phyloP scores from a whole-genome alignment of 2,329 filamentous ascomycete genomes.

The Mycosphaerella arachidis region DNA sequence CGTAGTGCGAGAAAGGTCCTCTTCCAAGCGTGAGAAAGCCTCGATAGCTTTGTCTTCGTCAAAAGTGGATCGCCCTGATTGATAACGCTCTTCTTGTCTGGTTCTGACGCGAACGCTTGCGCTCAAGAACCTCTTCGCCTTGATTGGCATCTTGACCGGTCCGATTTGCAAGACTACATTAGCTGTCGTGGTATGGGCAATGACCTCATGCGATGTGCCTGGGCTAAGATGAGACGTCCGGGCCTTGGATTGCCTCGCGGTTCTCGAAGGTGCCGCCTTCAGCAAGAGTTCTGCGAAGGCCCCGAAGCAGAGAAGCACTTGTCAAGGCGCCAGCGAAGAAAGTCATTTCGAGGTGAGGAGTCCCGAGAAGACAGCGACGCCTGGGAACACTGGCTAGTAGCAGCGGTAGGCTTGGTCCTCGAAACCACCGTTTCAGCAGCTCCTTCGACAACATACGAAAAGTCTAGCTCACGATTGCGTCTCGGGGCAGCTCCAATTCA shows the following conservation, averaged over 20 bases:
- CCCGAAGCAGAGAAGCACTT: not conserved
- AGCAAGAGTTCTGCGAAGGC: not conserved
- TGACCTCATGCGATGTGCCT: not conserved
- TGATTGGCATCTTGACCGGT: slow-evolving; percentile 15
- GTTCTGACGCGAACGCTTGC: not conserved
- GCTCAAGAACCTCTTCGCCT: slow-evolving; percentile 17
- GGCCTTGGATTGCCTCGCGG: too few relatives aligned
- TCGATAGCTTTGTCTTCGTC: slow-evolving; percentile 13
- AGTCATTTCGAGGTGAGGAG: not conserved
- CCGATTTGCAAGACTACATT: slow-evolving; percentile 18
- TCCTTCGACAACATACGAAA: too few relatives aligned
- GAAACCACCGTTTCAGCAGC: too few relatives aligned
- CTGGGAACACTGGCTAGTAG: not conserved
- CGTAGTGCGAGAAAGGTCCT: slow-evolving; percentile 5
- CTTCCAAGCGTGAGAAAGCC: slow-evolving; percentile 15
- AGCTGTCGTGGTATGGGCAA: not conserved
- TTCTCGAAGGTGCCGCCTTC: not conserved
- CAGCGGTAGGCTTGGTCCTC: not conserved
- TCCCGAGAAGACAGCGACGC: not conserved
- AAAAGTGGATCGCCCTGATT: not conserved
- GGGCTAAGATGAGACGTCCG: not conserved
- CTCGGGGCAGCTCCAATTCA: too few relatives aligned
- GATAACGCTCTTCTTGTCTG: not conserved
- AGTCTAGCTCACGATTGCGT: too few relatives aligned
- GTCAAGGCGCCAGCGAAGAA: not conserved